Percentiles rank a stretch among this genome's conserved stretches.
These are phyloP conservation scores for Insectozyma bohioensis DNA, from an alignment of 1,139 yeast species.

Conservation along the genomic window DNA sequence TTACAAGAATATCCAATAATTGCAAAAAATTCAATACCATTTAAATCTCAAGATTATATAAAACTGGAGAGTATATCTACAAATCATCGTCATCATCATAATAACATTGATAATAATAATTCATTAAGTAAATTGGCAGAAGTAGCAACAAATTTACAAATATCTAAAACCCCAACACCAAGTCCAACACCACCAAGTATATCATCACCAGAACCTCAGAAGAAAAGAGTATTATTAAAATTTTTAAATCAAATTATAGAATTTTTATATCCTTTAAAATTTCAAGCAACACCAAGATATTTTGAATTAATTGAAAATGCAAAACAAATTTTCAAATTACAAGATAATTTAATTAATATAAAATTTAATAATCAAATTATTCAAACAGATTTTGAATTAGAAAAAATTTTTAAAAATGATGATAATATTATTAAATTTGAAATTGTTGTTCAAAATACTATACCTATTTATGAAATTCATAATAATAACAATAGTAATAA, in stretches of 20 bases:
- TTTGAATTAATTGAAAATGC: constrained; percentile 71
- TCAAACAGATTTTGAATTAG: constrained; percentile 35
- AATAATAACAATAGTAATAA: constrained; percentile 14
- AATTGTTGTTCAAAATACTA: constrained; percentile 32
- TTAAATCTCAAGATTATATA: constrained; percentile 18
- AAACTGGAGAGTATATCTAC: constrained; percentile 1
- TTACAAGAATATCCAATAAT: constrained; percentile 64
- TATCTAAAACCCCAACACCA: constrained; percentile 5
- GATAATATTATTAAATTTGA: constrained; percentile 35
- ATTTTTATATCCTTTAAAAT: constrained; percentile 57
- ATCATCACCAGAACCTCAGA: constrained; percentile 7
- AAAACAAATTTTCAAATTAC: constrained; percentile 59
- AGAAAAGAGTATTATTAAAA: constrained; percentile 33
- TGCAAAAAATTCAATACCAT: constrained; percentile 40
- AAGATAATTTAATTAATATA: constrained; percentile 22
- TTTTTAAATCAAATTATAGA: constrained; percentile 47
- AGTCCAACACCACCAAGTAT: constrained; percentile 6
- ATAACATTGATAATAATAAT: neutral
- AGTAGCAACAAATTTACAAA: constrained; percentile 38
- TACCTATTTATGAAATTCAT: constrained; percentile 35
- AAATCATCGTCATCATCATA: constrained; percentile 1
- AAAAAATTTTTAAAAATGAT: constrained; percentile 29
- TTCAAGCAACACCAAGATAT: constrained; percentile 68
- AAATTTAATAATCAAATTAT: constrained; percentile 20
- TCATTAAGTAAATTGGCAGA: constrained; percentile 31